phyloP scores from a whole-genome alignment of 1,284 basidiomycete species.

The Irpex lacteus region DNA sequence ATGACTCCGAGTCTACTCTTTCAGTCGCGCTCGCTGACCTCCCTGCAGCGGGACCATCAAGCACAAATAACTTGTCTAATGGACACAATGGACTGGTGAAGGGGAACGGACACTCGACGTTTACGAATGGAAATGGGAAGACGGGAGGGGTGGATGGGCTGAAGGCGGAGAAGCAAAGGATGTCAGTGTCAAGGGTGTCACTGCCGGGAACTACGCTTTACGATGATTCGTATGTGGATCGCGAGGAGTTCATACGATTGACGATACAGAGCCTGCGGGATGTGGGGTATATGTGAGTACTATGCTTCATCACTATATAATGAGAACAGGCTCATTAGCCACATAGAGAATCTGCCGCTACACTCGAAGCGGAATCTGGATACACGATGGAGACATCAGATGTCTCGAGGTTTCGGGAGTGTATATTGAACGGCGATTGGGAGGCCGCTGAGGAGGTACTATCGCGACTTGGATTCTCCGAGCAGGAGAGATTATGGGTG shows the following conservation, averaged over 20 bases:
- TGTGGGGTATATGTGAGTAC: constrained; percentile 87
- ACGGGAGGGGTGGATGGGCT: constrained; percentile 32
- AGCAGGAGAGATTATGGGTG: constrained; percentile 67
- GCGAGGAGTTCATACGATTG: constrained; percentile 90
- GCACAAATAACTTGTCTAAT: constrained; percentile 39
- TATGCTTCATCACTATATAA: constrained; percentile 9
- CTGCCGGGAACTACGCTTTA: constrained; percentile 72
- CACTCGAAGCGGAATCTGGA: constrained; percentile 91
- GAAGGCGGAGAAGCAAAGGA: constrained; percentile 45
- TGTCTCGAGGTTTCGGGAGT: constrained; percentile 80
- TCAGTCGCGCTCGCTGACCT: constrained; percentile 45
- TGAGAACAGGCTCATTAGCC: neutral
- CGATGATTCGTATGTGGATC: constrained; percentile 74
- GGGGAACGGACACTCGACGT: constrained; percentile 36
- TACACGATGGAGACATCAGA: constrained; percentile 80
- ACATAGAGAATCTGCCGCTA: constrained; percentile 80
- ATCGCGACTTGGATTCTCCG: constrained; percentile 61
- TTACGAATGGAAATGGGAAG: constrained; percentile 29
- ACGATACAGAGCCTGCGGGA: constrained; percentile 90
- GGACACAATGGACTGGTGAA: constrained; percentile 43
- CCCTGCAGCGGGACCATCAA: constrained; percentile 54
- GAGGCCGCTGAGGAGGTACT: constrained; percentile 74
- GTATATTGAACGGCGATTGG: constrained; percentile 87
- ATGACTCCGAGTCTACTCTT: constrained; percentile 49
- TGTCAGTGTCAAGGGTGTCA: constrained; percentile 50